Conservation (phyloP, 805 yeast species). For the Metschnikowia gelsemii region DNA sequence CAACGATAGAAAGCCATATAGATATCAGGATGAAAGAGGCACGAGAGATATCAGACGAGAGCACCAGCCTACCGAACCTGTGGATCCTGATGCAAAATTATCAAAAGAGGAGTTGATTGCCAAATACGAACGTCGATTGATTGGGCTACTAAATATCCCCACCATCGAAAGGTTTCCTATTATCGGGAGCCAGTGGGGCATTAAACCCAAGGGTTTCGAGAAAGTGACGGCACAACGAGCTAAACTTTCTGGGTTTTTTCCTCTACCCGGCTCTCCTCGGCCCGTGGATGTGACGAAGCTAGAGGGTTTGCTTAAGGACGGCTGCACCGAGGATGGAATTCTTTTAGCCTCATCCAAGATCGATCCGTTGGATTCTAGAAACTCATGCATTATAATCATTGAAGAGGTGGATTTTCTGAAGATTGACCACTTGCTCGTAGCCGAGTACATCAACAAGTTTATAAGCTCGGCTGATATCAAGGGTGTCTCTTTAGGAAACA, state of each 20-base stretch:
- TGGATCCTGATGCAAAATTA: slow-evolving; percentile 18
- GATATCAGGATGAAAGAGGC: slow-evolving; percentile 16
- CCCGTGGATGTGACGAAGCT: slow-evolving; percentile 43
- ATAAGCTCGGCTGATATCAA: slow-evolving; percentile 45
- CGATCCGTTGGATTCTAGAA: slow-evolving; percentile 40
- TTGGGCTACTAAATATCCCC: slow-evolving; percentile 37
- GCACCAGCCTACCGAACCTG: slow-evolving; percentile 4
- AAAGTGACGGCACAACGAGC: slow-evolving; percentile 73
- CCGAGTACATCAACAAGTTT: slow-evolving; percentile 46
- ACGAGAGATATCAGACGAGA: slow-evolving; percentile 21
- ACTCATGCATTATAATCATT: slow-evolving; percentile 32
- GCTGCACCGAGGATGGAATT: slow-evolving; percentile 30
- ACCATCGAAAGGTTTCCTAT: slow-evolving; percentile 55
- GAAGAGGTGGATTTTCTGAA: slow-evolving; percentile 33
- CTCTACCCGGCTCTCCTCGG: slow-evolving; percentile 53
- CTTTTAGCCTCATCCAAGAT: slow-evolving; percentile 36
- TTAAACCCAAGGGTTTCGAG: slow-evolving; percentile 70
- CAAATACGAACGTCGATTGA: slow-evolving; percentile 27
- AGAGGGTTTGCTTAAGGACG: slow-evolving; percentile 38
- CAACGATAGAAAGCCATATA: slow-evolving; percentile 8
- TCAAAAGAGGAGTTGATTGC: slow-evolving; percentile 24
- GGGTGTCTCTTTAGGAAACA: slow-evolving; percentile 31
- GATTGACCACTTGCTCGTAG: slow-evolving; percentile 38
- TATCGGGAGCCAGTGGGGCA: slow-evolving; percentile 63
- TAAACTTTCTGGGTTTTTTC: slow-evolving; percentile 75